Evolutionary conservation across 2,329 filamentous ascomycete genomes (phyloP), one percentile per base, ranked within the genome.

Genomic region (Penicillium digitatum): DNA sequence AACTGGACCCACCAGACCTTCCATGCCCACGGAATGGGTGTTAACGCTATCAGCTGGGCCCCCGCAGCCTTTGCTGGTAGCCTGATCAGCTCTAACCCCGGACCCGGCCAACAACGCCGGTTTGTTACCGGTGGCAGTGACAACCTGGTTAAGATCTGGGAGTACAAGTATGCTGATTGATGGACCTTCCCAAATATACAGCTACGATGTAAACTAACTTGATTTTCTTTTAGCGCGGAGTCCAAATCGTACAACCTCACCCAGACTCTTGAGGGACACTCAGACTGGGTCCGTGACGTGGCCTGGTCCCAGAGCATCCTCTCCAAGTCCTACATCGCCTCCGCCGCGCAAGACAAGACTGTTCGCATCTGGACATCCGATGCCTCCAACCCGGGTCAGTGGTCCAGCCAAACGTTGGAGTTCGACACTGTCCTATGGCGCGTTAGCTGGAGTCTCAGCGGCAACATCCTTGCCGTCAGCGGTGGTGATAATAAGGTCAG

Each of bases 211-310:
- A 22, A 43, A 59, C 53, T 44, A 14, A 49, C 32, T 37, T 50
- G 11, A 53, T 22, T 3, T 5, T 44, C 42, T 43, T 43, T 24
- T 48, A 82, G 78, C 66, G 67, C 75, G 5, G 80, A 84, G 61
- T 74, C 74, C 37, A 78, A 79, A 58, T 77, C 74, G 38, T 85
- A 84, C 71, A 74, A 76, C 52, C 74, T 77, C 56, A 77, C 77
- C 39, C 73, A 77, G 42, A 77, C 87, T 11, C 79, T 99, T 62
- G 71, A 76, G 62, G 94, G 94, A 60, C 94, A 99, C 77, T 83
- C 85, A 6, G 94, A 97, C 78, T 99, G 94, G 94, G 94, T 99
- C 52, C 87, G 94, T 61, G 94, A 99, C 73, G 94, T 99, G 12
- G 90, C 93, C 14, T 99, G 94, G 94, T 93, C 89, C 47, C 94